Evolutionary conservation across 2,329 filamentous ascomycete species (phyloP).

Genomic region (Phaeophleospora eucalypticola): DNA sequence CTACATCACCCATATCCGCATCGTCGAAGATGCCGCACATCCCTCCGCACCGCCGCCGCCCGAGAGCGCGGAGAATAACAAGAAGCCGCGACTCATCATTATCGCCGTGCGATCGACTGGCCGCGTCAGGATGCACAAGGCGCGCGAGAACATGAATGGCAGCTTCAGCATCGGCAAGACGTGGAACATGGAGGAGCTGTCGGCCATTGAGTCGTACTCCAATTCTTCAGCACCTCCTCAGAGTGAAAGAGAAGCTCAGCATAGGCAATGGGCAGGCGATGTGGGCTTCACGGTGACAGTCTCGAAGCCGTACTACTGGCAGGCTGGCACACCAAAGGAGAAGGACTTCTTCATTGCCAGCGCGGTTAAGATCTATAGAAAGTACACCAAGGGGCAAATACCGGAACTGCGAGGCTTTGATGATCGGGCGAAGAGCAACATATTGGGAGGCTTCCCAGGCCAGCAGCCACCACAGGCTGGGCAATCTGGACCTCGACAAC

Average conservation of each 20-base stretch:
- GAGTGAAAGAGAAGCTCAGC: slow-evolving; percentile 57
- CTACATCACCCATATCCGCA: slow-evolving; percentile 95
- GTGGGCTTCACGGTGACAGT: slow-evolving; percentile 84
- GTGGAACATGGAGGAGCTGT: slow-evolving; percentile 91
- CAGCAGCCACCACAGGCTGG: slow-evolving; percentile 14
- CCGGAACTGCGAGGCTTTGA: slow-evolving; percentile 83
- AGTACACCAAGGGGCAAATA: slow-evolving; percentile 83
- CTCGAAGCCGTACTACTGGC: slow-evolving; percentile 95
- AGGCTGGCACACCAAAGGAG: slow-evolving; percentile 87
- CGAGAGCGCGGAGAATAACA: slow-evolving; percentile 65
- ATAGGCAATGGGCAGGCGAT: slow-evolving; percentile 72
- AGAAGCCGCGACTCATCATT: slow-evolving; percentile 88
- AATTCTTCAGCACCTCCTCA: slow-evolving; percentile 40
- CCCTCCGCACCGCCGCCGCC: slow-evolving; percentile 82
- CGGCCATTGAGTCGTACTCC: slow-evolving; percentile 76
- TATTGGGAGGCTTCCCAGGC: slow-evolving; percentile 51
- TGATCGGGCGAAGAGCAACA: slow-evolving; percentile 68
- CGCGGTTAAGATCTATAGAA: slow-evolving; percentile 90
- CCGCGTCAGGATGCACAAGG: slow-evolving; percentile 92
- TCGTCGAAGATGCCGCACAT: slow-evolving; percentile 79
- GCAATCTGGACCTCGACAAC: slow-evolving; percentile 2
- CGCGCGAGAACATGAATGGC: slow-evolving; percentile 88
- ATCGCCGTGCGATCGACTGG: slow-evolving; percentile 90
- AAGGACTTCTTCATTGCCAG: slow-evolving; percentile 99
- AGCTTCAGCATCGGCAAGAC: slow-evolving; percentile 97